Base-by-base conservation (phyloP, 495 filamentous ascomycete species). In the Podospora comata region DNA sequence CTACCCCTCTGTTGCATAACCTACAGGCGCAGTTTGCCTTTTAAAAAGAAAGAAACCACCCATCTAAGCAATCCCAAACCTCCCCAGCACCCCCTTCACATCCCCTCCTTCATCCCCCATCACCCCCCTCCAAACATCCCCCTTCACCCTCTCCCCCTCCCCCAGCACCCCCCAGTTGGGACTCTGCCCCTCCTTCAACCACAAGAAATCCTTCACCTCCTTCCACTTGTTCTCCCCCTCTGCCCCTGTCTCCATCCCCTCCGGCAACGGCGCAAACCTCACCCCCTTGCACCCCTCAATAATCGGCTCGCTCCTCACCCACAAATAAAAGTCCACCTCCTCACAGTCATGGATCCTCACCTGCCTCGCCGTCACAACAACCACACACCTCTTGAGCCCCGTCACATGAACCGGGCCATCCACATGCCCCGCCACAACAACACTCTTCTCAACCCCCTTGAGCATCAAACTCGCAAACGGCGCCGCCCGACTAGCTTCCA, bases 161-260 rank as follows among this genome's bases (percentile, higher is more conserved):
- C 84, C 79, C 55, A 97, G 67, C 11, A 94, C 74, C 59, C 83
- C 86, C 93, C 94, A 99, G 76, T 99, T 93, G 1, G 95, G 95
- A 39, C 30, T 44, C 71, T 92, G 97, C 19, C 86, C 88, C 60
- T 90, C 91, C 77, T 93, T 96, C 68, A 97, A 84, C 96, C 96
- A 98, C 78, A 96, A 95, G 82, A 99, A 99, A 73, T 99, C 95
- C 73, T 97, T 92, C 16, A 99, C 89, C 73, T 96, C 87, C 72
- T 92, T 86, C 91, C 92, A 99, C 67, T 95, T 93, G 66, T 72
- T 73, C 48, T 78, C 73, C 39, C 69, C 68, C 9, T 78, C 67
- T 39, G 72, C 68, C 19, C 82, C 77, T 18, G 71, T 72, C 28
- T 89, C 80, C 78, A 92, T 90, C 62, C 77, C 76, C 62, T 81